These are phyloP conservation scores for Moricandia moricandioides DNA, from an alignment of 345 rosid species.

Conservation along the genomic window DNA sequence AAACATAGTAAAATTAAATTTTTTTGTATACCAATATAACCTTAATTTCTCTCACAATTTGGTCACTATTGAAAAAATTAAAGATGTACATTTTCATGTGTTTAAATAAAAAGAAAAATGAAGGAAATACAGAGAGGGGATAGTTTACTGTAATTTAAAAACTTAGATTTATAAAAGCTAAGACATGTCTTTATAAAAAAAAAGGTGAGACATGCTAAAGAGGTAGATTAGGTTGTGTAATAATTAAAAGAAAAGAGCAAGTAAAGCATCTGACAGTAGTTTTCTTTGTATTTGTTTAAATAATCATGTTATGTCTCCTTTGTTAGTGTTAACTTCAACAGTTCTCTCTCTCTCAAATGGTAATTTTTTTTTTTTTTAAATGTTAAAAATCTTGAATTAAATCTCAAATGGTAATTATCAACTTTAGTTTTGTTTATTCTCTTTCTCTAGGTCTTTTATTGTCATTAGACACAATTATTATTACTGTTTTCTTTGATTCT, in stretches of 20 bases:
- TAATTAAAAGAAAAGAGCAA: conserved; percentile 44
- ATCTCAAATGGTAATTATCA: conserved; percentile 30
- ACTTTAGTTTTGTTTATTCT: background rate
- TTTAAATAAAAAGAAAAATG: background rate
- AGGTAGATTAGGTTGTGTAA: conserved; percentile 40
- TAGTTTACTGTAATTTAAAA: background rate
- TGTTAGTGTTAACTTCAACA: conserved; percentile 50
- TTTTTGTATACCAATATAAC: background rate
- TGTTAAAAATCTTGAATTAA: too few relatives aligned
- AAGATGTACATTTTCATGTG: background rate
- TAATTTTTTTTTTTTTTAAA: too few relatives aligned
- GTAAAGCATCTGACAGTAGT: conserved; percentile 65
- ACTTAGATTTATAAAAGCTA: conserved; percentile 31
- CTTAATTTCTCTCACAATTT: background rate
- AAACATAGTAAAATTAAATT: background rate
- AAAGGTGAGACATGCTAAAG: conserved; percentile 17
- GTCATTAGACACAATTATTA: conserved; percentile 33
- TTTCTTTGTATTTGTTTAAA: conserved; percentile 47
- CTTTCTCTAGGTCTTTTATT: conserved; percentile 37
- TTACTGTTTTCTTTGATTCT: conserved; percentile 35
- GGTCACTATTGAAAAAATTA: background rate
- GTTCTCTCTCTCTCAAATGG: conserved; percentile 22
- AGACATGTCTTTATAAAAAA: conserved; percentile 19
- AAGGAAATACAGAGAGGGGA: background rate
- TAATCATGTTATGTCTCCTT: conserved; percentile 55